Evolutionary conservation across 169 alveolate species (phyloP), one percentile per base, ranked within the genome.

Genomic region (Ichthyophthirius multifiliis): DNA sequence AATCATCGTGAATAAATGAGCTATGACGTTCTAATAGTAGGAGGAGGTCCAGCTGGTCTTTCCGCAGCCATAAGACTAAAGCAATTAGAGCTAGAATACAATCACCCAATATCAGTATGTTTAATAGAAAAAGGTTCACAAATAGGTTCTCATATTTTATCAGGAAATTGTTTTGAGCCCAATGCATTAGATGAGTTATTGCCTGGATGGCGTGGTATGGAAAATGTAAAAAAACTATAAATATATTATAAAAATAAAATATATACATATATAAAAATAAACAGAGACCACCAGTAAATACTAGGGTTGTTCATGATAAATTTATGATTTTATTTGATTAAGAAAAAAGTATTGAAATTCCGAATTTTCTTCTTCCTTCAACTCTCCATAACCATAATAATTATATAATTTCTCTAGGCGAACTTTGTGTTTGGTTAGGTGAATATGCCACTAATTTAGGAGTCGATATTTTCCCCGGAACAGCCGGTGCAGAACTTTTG

Each of bases 21-120:
- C 31, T 85, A 87, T 77, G 96, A 94, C 74, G 90, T 90, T 2
- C 82, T 88, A 13, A 89, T 94, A 30, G 96, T 91, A 4, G 98
- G 98, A 23, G 97, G 94, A n/a, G 98, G 98, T 0, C 96, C 96
- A 13, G 95, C 97, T 15, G 97, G 98, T 41, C 88, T 95, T 2
- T 74, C 94, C 10, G 89, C 95, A 18, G 98, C 97, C 23, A 95
- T 95, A 7, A 85, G 87, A 41, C 78, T 93, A 4, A 93, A 90
- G 82, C 88, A 94, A 64, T 43, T 89, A 32, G 76, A 64, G 23
- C 20, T 39, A 45, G 74, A 83, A 46, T 47, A 74, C 2, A 76
- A 73, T 31, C 75, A 88, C 32, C 90, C 87, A 45, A n/a, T 83
- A 20, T 65, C 88, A 2, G 96, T 95, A 13, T 91, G 94, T 65